Evolutionary conservation across 108 stramenopile species (phyloP).

Genomic region (Cylindrotheca fusiformis): DNA sequence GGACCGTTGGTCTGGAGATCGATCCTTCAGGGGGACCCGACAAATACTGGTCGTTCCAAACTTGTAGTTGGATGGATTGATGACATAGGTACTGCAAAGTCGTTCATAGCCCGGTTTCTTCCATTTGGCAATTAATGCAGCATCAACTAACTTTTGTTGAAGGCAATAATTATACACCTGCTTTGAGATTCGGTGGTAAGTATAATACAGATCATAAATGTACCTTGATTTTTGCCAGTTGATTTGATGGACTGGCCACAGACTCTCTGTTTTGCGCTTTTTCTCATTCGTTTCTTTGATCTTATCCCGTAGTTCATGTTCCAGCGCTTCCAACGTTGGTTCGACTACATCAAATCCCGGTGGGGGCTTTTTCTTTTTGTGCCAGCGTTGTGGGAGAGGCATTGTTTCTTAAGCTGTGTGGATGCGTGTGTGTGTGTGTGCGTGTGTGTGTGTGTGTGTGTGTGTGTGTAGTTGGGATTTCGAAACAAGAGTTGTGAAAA

Average conservation of each 20-base stretch:
- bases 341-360: slow-evolving; percentile 91
- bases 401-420: no score
- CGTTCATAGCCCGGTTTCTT: slow-evolving; percentile 99
- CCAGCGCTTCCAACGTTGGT: slow-evolving; percentile 95
- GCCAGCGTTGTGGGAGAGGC: slow-evolving; percentile 62
- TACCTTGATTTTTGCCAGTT: slow-evolving; percentile 99
- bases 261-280: slow-evolving; percentile 96
- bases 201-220: slow-evolving; percentile 99
- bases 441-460: no score
- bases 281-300: slow-evolving; percentile 96
- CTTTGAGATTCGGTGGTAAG: slow-evolving; percentile 81
- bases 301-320: slow-evolving; percentile 96
- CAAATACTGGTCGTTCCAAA: slow-evolving; percentile 98
- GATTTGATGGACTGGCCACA: slow-evolving; percentile 99
- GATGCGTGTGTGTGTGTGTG: no score
- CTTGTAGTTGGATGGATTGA: slow-evolving; percentile 98
- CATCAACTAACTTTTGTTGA: slow-evolving; percentile 95
- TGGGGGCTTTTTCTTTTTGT: slow-evolving; percentile 68
- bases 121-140: slow-evolving; percentile 98
- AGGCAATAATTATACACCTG: slow-evolving; percentile 98
- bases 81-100: slow-evolving; percentile 98
- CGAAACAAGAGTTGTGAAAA: no score
- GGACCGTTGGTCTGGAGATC: slow-evolving; percentile 52
- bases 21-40: slow-evolving; percentile 86
- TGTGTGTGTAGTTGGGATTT: no score